Conservation (phyloP, 768 basidiomycete species). For the Termitomyces sp. region DNA sequence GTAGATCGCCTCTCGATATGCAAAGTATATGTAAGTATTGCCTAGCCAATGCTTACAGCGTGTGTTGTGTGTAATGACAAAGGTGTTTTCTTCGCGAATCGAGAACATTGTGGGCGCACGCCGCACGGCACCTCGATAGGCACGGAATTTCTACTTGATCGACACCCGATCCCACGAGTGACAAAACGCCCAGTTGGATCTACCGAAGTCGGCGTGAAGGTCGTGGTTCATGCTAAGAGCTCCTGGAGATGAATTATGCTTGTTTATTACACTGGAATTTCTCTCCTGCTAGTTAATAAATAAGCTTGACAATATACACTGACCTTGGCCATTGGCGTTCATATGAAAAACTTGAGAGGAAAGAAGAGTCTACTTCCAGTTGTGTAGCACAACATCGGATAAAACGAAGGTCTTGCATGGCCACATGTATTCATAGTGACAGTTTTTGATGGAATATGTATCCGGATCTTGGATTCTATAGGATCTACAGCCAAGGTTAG, state of each 20-base stretch:
- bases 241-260: constrained; percentile 16
- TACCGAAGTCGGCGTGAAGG: constrained; percentile 6
- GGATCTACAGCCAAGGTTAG: too few species aligned
- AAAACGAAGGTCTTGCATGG: too few species aligned
- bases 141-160: not conserved
- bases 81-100: not conserved
- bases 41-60: too few species aligned
- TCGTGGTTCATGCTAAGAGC: constrained; percentile 3
- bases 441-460: too few species aligned
- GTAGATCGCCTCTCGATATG: too few species aligned
- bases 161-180: not conserved
- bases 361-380: not conserved
- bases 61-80: constrained; percentile 9
- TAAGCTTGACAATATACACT: constrained; percentile 8
- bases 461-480: too few species aligned
- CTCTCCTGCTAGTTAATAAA: constrained; percentile 2
- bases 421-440: too few species aligned
- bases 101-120: not conserved
- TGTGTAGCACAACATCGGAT: too few species aligned
- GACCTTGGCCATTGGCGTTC: constrained; percentile 15
- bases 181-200: not conserved
- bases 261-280: constrained; percentile 15
- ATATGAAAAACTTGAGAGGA: constrained; percentile 13
- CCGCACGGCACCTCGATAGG: not conserved
- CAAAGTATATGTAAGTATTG: too few species aligned